Base-by-base conservation (phyloP, 768 basidiomycete genomes). In the Leccinum fibrillosum region DNA sequence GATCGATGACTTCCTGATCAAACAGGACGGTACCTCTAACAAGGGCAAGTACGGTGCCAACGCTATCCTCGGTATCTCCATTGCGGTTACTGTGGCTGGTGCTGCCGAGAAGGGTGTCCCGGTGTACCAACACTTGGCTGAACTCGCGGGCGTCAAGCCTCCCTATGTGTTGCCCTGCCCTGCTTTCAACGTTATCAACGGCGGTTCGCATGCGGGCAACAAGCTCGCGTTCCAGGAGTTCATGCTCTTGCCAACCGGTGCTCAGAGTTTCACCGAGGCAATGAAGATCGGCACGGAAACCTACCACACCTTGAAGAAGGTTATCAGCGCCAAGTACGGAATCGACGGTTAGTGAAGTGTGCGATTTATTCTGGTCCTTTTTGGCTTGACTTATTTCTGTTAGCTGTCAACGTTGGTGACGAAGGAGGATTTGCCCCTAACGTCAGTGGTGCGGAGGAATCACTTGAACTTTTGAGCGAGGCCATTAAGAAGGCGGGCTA, bases 201-300 rank as follows among this genome's bases (percentile, higher is more conserved):
- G 97, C 75, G 97, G 97, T 63, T 98, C 96, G 62, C 97, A 99
- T 74, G 97, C 97, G 58, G 97, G 97, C 52, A 99, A 99, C 85
- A 95, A 96, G 78, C 90, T 99, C 62, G 97, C 97, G 39, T 99
- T 98, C 92, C 97, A 99, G 78, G 97, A 99, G 78, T 99, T 99
- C 83, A 98, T 99, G 97, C 83, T 99, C 66, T 83, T 98, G 62
- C 96, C 97, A 61, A 95, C 94, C 60, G 96, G 95, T 53, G 97
- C 97, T 53, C 67, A 81, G 17, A 83, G 82, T 59, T 99, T 98
- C 83, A 86, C 91, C 32, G 95, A 99, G 81, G 94, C 97, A 57
- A 88, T 99, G 88, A 96, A 98, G 80, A 94, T 96, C 60, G 97
- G 97, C 60, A 90, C 95, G 10, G 97, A 99, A 79, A 95, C 92